phyloP scores from a whole-genome alignment of 169 alveolate genomes.

The Plasmodium gallinaceum region DNA sequence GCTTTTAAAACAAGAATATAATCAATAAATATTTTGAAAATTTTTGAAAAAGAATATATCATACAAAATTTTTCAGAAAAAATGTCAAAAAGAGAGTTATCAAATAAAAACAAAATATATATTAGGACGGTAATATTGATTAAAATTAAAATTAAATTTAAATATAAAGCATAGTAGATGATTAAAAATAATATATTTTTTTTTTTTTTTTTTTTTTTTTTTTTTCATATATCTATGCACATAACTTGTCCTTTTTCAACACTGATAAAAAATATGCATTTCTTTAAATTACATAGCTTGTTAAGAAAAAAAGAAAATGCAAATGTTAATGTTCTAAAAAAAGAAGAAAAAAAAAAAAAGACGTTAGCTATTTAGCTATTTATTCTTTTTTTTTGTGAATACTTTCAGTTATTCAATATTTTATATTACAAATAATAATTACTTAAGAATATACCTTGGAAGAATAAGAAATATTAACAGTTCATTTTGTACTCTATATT shows the following conservation, averaged over 20 bases:
- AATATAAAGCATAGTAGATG: background rate
- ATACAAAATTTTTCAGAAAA: constrained; percentile 31
- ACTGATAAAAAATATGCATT: no score
- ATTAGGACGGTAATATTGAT: constrained; percentile 15
- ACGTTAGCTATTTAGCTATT: no score
- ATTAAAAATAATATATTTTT: constrained; percentile 10
- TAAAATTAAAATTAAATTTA: constrained; percentile 19
- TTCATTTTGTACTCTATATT: no score
- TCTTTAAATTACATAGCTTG: no score
- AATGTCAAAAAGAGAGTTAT: constrained; percentile 5
- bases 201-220: constrained; percentile 15
- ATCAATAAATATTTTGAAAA: constrained; percentile 12
- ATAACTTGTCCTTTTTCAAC: background rate
- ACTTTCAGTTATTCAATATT: no score
- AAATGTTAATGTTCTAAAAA: no score
- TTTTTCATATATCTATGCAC: background rate
- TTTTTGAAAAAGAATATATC: constrained; percentile 20
- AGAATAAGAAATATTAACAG: no score
- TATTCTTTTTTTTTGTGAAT: no score
- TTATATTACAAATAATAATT: no score
- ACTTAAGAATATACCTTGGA: no score
- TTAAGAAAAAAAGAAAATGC: no score
- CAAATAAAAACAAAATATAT: constrained; percentile 12
- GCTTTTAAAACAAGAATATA: constrained; percentile 42
- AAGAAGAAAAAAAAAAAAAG: no score